Conservation (phyloP, 441 rosid genomes). For the Euphorbia celastroides region DNA sequence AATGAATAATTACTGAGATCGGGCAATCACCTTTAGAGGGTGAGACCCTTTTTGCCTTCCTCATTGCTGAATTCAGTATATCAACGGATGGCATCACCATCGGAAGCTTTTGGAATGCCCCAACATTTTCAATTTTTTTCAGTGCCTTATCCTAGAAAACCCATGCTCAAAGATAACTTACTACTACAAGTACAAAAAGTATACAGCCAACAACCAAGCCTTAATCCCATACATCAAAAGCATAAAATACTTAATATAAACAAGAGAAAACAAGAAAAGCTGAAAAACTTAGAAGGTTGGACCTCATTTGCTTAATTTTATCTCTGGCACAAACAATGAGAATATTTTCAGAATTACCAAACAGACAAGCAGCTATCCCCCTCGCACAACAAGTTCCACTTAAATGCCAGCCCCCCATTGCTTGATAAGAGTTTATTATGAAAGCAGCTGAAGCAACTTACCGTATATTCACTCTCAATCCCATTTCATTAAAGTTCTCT, state of each 20-base stretch:
- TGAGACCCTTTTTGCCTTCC: conserved; percentile 67
- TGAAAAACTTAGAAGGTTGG: not conserved
- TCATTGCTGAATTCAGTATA: conserved; percentile 63
- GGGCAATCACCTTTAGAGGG: conserved; percentile 65
- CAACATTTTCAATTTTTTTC: conserved; percentile 39
- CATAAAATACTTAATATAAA: not conserved
- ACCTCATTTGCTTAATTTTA: not conserved
- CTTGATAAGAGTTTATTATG: not conserved
- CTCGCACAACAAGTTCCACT: not conserved
- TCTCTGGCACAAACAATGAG: not conserved
- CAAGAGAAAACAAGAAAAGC: not conserved
- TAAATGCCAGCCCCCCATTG: not conserved
- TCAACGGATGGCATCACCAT: conserved; percentile 94
- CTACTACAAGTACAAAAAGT: not conserved
- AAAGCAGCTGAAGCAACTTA: not conserved
- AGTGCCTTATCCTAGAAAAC: conserved; percentile 34
- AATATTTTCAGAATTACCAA: not conserved
- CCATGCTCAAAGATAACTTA: not conserved
- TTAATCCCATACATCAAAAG: too few relatives aligned
- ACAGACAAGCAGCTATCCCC: not conserved
- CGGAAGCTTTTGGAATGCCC: conserved; percentile 93
- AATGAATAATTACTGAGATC: not conserved
- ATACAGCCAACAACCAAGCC: too few relatives aligned
- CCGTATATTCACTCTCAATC: not conserved
- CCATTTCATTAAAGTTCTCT: not conserved